Evolutionary conservation across 805 yeast species (phyloP), one percentile per base, ranked within the genome.

Genomic region (Candida sanyiensis): DNA sequence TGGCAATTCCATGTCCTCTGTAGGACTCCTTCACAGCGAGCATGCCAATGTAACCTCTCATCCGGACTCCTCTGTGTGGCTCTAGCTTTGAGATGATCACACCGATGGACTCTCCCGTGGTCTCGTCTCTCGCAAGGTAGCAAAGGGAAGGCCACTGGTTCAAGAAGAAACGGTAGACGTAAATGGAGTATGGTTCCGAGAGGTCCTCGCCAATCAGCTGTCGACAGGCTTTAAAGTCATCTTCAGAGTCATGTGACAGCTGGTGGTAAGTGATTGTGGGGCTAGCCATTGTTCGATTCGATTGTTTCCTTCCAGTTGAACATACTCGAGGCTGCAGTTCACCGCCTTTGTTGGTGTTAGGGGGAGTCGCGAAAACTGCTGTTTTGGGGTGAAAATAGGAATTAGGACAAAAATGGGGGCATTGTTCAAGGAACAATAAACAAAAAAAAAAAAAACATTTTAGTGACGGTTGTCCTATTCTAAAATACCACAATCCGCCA

Each of bases 41-140:
- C 98, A 93, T 93, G 2, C 97, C 98, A 21, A 93, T 89, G 54
- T 93, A 93, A 0, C 98, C 98, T 44, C 98, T 70, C 49, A 69
- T 56, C 43, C 96, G 68, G 9, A 75, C 80, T 17, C 72, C 69
- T 43, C 90, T 70, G 60, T 90, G 97, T 1, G 73, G 66, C 46
- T 84, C 95, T 10, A 79, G 75, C 52, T 88, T 86, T 37, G 94
- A 80, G 6, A 93, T 84, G 7, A 90, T 79, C 27, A 83, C 85
- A 3, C 97, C 98, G n/a, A 89, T 67, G 3, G 81, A 69, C 15
- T 56, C 51, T 5, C 44, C 51, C 10, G 46, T 55, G 6, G 52
- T 56, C 15, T 29, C 49, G 34, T 66, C 70, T 42, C 70, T 71
- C 8, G 83, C 90, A 27, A 84, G 54, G 38, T 73, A 72, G 44